Evolutionary conservation across 73 alveolate genomes (phyloP), one percentile per base, ranked within the genome.

Genomic region (Tetrahymena malaccensis): DNA sequence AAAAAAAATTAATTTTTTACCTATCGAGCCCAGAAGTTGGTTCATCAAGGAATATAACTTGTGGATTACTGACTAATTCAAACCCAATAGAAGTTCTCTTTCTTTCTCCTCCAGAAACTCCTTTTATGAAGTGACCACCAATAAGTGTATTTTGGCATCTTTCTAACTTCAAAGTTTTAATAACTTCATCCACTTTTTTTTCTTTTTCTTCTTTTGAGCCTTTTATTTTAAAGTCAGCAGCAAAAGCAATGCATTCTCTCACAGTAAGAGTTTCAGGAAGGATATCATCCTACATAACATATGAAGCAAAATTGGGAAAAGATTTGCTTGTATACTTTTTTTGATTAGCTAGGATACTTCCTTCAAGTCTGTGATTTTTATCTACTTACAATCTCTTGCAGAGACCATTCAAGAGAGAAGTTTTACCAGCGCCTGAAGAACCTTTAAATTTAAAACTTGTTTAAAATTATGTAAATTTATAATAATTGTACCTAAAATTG

Each of bases 51-150:
- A 97, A 96, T 15, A 97, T 93, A 33, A 97, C 97, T 35, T 55
- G 40, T 22, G 98, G 98, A 50, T 97, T 96, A 56, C 97, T 96
- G 38, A 97, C 94, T 55, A 97, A 94, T 93, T 97, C 98, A 19
- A 97, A 96, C 50, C 97, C 98, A 35, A 97, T 96, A 44, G 97
- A 94, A 34, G 98, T 95, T 35, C 98, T 58, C 85, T 97, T 97
- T 33, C 98, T 38, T 93, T 97, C 98, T 43, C 98, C 98, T 11
- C 98, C 98, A 3, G 98, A 97, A 31, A 97, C 96, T 17, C 98
- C 98, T 84, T 93, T 96, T 93, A 96, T 70, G 22, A 95, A 96
- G 17, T 89, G 85, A 38, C 98, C 97, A n/a, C 99, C 99, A 25
- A 96, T 94, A 93, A 50, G 84, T 70, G 98, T 97, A 93, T 97